Evolutionary conservation across 2,329 filamentous ascomycete species (phyloP), one percentile per base, ranked within the genome.

Genomic region (Gnomoniopsis smithogilvyi): DNA sequence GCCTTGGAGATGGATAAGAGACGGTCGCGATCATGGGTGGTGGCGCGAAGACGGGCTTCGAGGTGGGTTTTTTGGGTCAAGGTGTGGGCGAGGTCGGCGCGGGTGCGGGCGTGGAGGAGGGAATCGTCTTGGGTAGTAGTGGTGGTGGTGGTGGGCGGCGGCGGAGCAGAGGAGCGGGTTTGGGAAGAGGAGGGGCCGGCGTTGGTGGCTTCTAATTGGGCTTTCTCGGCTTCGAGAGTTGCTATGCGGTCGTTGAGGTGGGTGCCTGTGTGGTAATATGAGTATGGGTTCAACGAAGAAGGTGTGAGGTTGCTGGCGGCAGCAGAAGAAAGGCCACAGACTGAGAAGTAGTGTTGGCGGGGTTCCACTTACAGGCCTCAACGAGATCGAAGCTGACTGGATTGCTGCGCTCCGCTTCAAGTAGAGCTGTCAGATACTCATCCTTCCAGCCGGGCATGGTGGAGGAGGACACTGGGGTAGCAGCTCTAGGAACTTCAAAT

Each of bases 371-470:
- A 96, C 93, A 96, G 62, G 90, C 88, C 70, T 92, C 82, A 67
- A 96, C 89, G 62, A 96, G 82, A 54, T 86, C 82, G 67, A 78
- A 77, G 64, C 85, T 84, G 61, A 85, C 77, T 6, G 80, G 79
- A 64, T 77, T 80, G 60, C 92, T 89, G 63, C 85, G 82, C 68
- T 86, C 82, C 67, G 91, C 90, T 67, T 89, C 87, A 66, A 86
- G 82, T 64, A 98, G 80, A 64, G 89, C 88, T 62, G 84, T 79
- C 63, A 91, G 80, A 73, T 96, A 97, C 68, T 96, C 90, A 65
- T 90, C 86, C 68, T 88, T 84, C 90, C 93, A 96, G 77, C 83
- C 84, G 64, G 85, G 80, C 80, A 83, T 83, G 60, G 34, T 69
- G n/a, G n/a, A n/a, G n/a, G n/a, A n/a, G 65, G 24, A 34, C 21